These are phyloP conservation scores for Cladosporium sp. DNA, from an alignment of 2,329 filamentous ascomycete species.

Conservation along the genomic window DNA sequence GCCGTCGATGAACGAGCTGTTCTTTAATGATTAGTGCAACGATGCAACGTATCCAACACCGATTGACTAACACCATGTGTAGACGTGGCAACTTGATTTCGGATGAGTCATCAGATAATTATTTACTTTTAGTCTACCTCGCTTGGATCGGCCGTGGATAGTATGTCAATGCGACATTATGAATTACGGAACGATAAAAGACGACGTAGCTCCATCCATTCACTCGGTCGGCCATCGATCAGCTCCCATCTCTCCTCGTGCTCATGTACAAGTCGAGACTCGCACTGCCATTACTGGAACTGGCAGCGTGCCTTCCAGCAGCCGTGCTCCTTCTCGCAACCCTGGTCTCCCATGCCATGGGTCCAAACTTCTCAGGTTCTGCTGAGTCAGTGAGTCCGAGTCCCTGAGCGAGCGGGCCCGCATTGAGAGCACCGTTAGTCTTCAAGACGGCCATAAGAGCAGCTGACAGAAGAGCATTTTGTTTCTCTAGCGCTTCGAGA, in stretches of 20 bases:
- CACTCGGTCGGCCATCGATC: not conserved
- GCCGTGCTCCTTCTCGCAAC: conserved; percentile 32
- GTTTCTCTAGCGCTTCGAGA: conserved; percentile 41
- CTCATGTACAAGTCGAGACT: conserved; percentile 40
- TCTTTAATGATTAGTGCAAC: not conserved
- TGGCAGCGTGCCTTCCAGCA: conserved; percentile 27
- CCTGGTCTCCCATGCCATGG: conserved; percentile 34
- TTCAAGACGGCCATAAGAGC: conserved; percentile 43
- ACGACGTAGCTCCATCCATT: not conserved
- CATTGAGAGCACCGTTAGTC: conserved; percentile 38
- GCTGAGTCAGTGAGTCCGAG: conserved; percentile 1
- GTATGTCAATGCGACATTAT: not conserved
- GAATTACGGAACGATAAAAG: not conserved
- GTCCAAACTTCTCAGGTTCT: conserved; percentile 9
- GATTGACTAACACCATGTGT: not conserved
- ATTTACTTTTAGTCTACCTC: not conserved
- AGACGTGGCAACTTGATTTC: not conserved
- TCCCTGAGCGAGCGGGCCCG: conserved; percentile 25
- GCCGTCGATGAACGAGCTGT: not conserved
- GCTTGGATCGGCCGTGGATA: not conserved
- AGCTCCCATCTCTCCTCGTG: conserved; percentile 24
- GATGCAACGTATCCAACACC: not conserved
- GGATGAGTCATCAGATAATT: conserved; percentile 1
- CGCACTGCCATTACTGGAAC: conserved; percentile 34
- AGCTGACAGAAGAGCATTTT: conserved; percentile 42